These are phyloP conservation scores for Kwoniella botswanensis DNA, from an alignment of 768 basidiomycete genomes.

Conservation along the genomic window DNA sequence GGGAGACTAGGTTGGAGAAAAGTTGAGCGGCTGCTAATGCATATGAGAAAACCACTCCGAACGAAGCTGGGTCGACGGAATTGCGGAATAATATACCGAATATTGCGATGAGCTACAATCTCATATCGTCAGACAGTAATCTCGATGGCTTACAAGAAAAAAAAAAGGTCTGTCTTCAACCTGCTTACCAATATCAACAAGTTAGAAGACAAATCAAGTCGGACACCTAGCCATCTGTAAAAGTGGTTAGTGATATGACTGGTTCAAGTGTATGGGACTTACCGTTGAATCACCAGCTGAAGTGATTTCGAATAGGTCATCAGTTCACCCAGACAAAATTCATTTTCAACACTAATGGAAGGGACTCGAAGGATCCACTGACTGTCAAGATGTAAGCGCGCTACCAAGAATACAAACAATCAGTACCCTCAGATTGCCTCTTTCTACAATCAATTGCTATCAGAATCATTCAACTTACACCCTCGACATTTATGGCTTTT, in stretches of 20 bases:
- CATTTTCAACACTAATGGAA: not conserved
- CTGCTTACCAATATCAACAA: conserved; percentile 64
- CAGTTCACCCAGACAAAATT: not conserved
- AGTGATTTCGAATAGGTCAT: conserved; percentile 61
- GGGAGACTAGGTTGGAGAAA: conserved; percentile 36
- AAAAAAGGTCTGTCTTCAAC: not conserved
- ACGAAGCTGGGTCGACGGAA: conserved; percentile 66
- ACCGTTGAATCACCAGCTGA: conserved; percentile 41
- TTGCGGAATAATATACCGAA: conserved; percentile 70
- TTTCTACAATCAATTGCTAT: not conserved
- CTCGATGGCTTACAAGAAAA: not conserved
- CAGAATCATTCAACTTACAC: conserved; percentile 26
- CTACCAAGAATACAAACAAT: conserved; percentile 6
- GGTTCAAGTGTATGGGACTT: not conserved
- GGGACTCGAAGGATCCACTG: not conserved
- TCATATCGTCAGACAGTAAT: conserved; percentile 2
- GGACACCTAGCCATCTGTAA: conserved; percentile 65
- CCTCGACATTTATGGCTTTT: conserved; percentile 33
- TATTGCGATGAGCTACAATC: conserved; percentile 65
- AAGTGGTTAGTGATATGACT: no score
- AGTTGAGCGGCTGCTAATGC: conserved; percentile 46
- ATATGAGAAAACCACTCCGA: conserved; percentile 69
- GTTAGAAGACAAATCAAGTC: conserved; percentile 72
- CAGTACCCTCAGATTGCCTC: not conserved
- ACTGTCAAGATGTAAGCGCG: conserved; percentile 37